Base-by-base conservation (phyloP, 805 yeast species). In the Candida easanensis region DNA sequence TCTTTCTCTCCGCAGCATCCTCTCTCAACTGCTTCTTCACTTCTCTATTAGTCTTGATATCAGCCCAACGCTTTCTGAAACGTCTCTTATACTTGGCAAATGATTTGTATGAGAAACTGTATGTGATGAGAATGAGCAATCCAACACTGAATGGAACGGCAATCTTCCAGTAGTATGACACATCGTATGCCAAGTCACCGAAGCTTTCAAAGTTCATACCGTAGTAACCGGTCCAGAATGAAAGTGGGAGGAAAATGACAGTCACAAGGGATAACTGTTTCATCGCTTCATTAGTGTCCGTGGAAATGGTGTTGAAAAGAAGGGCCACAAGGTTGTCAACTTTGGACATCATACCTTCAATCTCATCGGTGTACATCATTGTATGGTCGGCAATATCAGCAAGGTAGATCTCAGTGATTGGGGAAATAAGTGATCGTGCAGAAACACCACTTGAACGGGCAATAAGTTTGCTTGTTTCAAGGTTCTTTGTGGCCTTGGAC, bases 141-240 rank as follows among this genome's bases (percentile, higher is more conserved):
- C 58, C 70, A 26, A 54, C 58, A 38, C 69, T 64, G 51, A 71
- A 70, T 0, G 74, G 73, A 1, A 66, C 43, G 13, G 61, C 56
- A 40, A 57, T 44, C 33, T 56, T 53, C 60, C 62, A 57, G 34
- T 57, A 57, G 30, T 49, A 54, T 9, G 60, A 45, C 13, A 68
- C 74, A 41, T 54, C 47, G 2, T 53, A 19, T 0, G 50, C 33
- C 34, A 71, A 49, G 51, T 68, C 68, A 1, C 66, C 64, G 49
- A 71, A 71, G 3, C 32, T 43, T 11, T 60, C 54, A 45, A 71
- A 70, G 49, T 70, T 70, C 76, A 71, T 70, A 33, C 76, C 76
- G 44, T 74, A 79, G 53, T 77, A 79, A 11, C 84, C 83, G 1
- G 83, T 77, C 70, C 80, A 68, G 53, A 79, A 79, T 5, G 79